Evolutionary conservation across 1,284 basidiomycete species (phyloP).

Genomic region (Moesziomyces antarcticus): DNA sequence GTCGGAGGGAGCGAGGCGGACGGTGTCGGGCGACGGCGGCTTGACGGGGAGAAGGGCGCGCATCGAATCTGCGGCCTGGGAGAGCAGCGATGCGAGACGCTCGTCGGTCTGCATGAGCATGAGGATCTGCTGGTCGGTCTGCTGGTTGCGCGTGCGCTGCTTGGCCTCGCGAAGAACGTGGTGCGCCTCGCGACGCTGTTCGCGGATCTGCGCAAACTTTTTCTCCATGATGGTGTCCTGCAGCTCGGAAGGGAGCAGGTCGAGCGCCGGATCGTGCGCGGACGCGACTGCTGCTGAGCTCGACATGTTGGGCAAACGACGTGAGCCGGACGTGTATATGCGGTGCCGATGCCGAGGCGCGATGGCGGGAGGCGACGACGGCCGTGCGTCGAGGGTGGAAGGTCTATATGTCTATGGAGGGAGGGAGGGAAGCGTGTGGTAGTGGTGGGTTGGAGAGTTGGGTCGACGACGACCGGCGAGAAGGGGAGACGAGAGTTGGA

Average conservation of each 20-base stretch:
- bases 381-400: no score
- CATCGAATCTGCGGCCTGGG: slow-evolving; percentile 49
- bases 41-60: slow-evolving; percentile 28
- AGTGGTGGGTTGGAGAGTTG: no score
- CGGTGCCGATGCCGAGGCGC: no score
- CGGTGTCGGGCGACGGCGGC: slow-evolving; percentile 1
- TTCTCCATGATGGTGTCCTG: slow-evolving; percentile 34
- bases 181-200: slow-evolving; percentile 34
- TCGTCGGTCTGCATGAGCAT: slow-evolving; percentile 50
- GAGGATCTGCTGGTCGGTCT: slow-evolving; percentile 50
- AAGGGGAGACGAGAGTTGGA: no score
- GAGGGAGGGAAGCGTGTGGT: no score
- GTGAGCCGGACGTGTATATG: no score
- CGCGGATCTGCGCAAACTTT: slow-evolving; percentile 39
- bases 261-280: slow-evolving; percentile 1
- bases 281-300: slow-evolving; percentile 1
- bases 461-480: no score
- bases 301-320: background rate
- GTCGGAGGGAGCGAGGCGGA: background rate
- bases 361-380: no score
- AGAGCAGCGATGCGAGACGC: slow-evolving; percentile 35
- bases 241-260: slow-evolving; percentile 22
- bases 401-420: no score
- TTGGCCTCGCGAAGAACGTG: slow-evolving; percentile 38
- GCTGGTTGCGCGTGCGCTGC: slow-evolving; percentile 32